Percentiles rank a stretch among this genome's conserved stretches.
These are phyloP conservation scores for Russula emetica DNA, from an alignment of 768 basidiomycete species.

Conservation along the genomic window DNA sequence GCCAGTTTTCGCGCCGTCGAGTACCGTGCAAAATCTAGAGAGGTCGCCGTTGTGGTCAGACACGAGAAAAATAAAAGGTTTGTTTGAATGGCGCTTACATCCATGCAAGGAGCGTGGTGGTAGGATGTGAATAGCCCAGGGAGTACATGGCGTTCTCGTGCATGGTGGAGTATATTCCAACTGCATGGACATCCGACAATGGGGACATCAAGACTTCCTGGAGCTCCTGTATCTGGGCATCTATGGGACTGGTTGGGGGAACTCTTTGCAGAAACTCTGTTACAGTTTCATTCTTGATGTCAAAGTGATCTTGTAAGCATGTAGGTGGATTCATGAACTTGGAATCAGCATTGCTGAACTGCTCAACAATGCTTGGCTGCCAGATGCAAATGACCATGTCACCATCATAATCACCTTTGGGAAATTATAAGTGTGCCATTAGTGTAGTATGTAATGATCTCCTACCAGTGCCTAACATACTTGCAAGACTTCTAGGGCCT, in stretches of 20 bases:
- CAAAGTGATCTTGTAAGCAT: constrained; percentile 41
- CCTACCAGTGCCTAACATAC: constrained; percentile 60
- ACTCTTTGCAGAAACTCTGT: constrained; percentile 38
- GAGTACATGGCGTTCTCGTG: constrained; percentile 55
- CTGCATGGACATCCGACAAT: constrained; percentile 42
- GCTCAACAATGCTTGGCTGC: constrained; percentile 50
- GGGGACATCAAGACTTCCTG: constrained; percentile 52
- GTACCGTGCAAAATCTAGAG: constrained; percentile 46
- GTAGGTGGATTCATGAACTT: constrained; percentile 48
- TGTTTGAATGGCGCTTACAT: constrained; percentile 37
- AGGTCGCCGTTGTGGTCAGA: background rate
- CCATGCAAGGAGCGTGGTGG: constrained; percentile 54
- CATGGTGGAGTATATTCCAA: constrained; percentile 50
- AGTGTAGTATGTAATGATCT: background rate
- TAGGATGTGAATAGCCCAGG: constrained; percentile 46
- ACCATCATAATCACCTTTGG: constrained; percentile 65
- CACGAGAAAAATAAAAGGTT: background rate
- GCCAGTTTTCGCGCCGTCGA: constrained; percentile 63
- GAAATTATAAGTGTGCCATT: background rate
- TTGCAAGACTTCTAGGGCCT: constrained; percentile 48
- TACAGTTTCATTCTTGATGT: constrained; percentile 44
- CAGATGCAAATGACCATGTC: constrained; percentile 57
- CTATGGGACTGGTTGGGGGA: constrained; percentile 26
- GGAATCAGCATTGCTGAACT: constrained; percentile 51
- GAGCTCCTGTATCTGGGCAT: constrained; percentile 36